phyloP scores from a whole-genome alignment of 2,329 filamentous ascomycete species.

The Colletotrichum zoysiae region DNA sequence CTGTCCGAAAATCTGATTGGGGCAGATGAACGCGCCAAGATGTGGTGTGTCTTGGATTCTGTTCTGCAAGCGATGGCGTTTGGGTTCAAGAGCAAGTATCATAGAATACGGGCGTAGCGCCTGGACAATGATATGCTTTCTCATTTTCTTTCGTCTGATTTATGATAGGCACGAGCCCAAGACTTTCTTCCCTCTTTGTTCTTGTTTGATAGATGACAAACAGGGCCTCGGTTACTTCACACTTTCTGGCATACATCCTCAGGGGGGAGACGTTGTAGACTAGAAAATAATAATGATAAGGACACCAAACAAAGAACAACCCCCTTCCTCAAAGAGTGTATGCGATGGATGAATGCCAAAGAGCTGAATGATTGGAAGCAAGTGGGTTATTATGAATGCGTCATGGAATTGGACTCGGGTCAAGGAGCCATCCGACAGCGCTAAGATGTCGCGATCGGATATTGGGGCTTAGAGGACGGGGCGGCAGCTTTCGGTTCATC shows the following conservation, averaged over 20 bases:
- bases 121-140: background rate
- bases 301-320: background rate
- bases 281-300: conserved; percentile 1
- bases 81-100: background rate
- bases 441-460: conserved; percentile 1
- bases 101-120: conserved; percentile 8
- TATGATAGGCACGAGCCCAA: conserved; percentile 5
- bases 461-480: background rate
- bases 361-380: background rate
- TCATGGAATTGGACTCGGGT: background rate
- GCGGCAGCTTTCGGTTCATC: conserved; percentile 24
- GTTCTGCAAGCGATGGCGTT: conserved; percentile 35
- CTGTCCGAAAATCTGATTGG: conserved; percentile 47
- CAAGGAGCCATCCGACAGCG: background rate
- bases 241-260: background rate
- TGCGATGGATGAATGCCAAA: background rate
- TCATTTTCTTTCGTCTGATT: background rate
- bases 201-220: background rate
- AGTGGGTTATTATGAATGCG: background rate
- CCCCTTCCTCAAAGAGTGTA: background rate
- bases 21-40: conserved; percentile 22
- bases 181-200: background rate
- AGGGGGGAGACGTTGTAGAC: background rate
- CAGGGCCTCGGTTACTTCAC: background rate
- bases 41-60: conserved; percentile 4